Evolutionary conservation across 2,329 filamentous ascomycete genomes (phyloP), one percentile per base, ranked within the genome.

Genomic region (Penicillium rolfsii): DNA sequence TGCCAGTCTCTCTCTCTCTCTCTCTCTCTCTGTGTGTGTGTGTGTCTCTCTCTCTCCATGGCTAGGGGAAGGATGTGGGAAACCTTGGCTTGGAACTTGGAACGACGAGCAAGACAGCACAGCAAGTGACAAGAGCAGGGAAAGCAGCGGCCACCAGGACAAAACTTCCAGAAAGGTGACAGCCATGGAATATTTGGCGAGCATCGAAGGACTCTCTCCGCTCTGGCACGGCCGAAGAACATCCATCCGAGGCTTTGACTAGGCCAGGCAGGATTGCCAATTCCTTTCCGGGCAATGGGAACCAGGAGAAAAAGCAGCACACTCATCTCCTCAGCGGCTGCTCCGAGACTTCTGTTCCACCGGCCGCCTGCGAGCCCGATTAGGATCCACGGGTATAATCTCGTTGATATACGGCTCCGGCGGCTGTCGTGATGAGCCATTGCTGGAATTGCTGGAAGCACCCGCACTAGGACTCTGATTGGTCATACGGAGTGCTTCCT

Each of bases 401-500:
- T 78, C 76, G 62, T 80, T 80, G 66, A 81, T 79, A 61, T 77
- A 80, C 0, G 75, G 72, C 59, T 79, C 77, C 52, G 69, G 55
- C 26, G 66, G 24, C 56, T 67, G 60, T 58, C 58, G 36, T 5
- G 53, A 28, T 14, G 58, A 38, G 5, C 55, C 55, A 24, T 60
- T 60, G 6, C 35, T 50, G 33, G 22, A 48, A 38, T 55, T 33
- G 45, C 35, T 60, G 26, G 26, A 36, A 24, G 11, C 8, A 35
- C 26, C 16, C 9, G 40, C 9, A 26, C 55, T 36, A 11, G 55
- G 63, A 52, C 64, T 65, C n/a, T 73, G 69, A 22, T 68, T 71
- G 9, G 72, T 65, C 79, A 82, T 82, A 24, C 80, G 73, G 46
- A 79, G 71, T 8, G 80, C 77, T 60, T 81, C 79, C 61, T 82